Evolutionary conservation across 139 green algal genomes (phyloP).

Genomic region (Coelastrella sp.): DNA sequence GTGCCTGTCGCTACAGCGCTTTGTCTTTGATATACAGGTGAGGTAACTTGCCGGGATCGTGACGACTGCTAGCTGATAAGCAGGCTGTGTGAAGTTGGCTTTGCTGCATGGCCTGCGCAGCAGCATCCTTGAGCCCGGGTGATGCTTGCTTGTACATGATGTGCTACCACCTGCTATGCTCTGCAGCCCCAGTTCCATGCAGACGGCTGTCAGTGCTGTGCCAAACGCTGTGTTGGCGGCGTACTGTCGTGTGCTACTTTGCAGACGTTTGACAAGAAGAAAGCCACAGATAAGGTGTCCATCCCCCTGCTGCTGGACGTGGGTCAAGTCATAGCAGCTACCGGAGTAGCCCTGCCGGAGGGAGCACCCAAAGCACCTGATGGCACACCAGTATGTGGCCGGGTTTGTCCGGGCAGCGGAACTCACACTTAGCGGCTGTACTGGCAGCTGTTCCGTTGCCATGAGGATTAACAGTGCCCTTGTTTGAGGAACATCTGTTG

Average conservation of each 20-base stretch:
- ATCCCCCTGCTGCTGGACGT: conserved; percentile 86
- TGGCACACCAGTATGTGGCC: neutral
- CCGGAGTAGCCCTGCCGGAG: neutral
- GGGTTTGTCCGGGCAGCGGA: neutral
- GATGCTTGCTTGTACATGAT: too few relatives aligned
- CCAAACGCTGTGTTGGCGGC: too few relatives aligned
- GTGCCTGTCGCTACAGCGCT: conserved; percentile 91
- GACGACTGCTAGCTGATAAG: neutral
- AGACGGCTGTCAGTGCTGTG: too few relatives aligned
- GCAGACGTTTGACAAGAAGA: conserved; percentile 83
- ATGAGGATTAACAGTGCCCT: too few relatives aligned
- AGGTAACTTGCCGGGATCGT: neutral
- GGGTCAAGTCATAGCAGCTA: conserved; percentile 48
- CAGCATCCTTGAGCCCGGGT: neutral
- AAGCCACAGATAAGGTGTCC: conserved; percentile 84
- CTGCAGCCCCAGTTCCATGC: too few relatives aligned
- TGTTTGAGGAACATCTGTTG: neutral
- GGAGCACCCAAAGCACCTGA: neutral
- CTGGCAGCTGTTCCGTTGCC: too few relatives aligned
- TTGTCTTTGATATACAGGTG: conserved; percentile 91
- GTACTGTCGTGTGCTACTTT: neutral
- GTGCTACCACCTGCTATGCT: too few relatives aligned
- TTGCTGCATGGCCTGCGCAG: neutral
- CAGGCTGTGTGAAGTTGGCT: too few relatives aligned
- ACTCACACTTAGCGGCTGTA: too few relatives aligned